Base-by-base conservation (phyloP, 163 green algal species). In the Scenedesmus sp. region DNA sequence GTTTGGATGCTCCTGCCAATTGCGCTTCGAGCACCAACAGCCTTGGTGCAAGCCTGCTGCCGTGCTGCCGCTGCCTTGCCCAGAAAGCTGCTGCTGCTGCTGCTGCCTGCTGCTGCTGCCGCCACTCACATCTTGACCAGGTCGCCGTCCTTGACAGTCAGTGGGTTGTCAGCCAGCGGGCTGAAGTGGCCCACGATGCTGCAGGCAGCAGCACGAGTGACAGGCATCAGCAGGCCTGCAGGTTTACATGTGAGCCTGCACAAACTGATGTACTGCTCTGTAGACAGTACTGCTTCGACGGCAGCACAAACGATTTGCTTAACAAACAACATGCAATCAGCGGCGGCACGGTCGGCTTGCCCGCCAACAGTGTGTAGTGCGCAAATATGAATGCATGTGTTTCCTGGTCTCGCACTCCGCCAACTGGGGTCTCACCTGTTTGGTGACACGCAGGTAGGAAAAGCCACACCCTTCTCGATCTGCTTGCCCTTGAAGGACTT, bases 401-500 rank as follows among this genome's bases (percentile, higher is more conserved):
- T n/a, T n/a, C n/a, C n/a, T n/a, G n/a, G n/a, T n/a, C n/a, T n/a
- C n/a, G n/a, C n/a, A n/a, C n/a, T n/a, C n/a, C n/a, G n/a, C n/a
- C n/a, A n/a, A n/a, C n/a, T n/a, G n/a, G n/a, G n/a, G n/a, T n/a
- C 94, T n/a, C 42, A 98, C 96, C 95, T 96, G 96, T 99, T 99
- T 1, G 98, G 92, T 24, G 96, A 99, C 0, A 99, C 90, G 94
- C 97, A 99, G 42, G 97, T 99, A n/a, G 98, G 98, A 90, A 99
- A 99, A 9, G 98, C 98, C 18, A 99, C 94, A 65, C 98, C 98
- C 94, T 99, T 99, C 91, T 99, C 98, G 73, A 99, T 97, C 68
- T 94, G 88, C 94, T 99, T 99, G 78, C 97, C 98, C 94, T 99
- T 99, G 97, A 99, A 99, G 81, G 98, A 97, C 82, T 97, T 98